Evolutionary conservation across 176 grass and related monocot genomes (phyloP), one percentile per base, ranked within the genome.

Genomic region (Oryza longistaminata): DNA sequence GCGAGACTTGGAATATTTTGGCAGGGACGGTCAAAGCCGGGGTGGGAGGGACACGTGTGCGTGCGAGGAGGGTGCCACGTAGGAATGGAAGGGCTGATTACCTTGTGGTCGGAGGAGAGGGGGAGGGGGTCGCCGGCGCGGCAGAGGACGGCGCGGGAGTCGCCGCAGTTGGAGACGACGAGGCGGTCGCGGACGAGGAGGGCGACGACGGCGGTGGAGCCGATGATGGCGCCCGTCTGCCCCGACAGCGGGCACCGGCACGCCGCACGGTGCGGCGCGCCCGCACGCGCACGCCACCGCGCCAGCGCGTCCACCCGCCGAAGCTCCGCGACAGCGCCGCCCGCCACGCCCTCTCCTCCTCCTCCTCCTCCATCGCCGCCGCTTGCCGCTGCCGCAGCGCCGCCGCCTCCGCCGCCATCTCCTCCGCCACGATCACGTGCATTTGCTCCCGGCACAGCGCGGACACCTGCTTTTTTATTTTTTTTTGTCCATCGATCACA

Each of bases 101-200:
- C 96, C 96, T 98, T 98, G 73, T 98, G 96, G 82, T 98, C 96
- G 21, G 4, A 6, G 76, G 96, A 95, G 82, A 98, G 93, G 65
- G 91, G 85, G 33, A 92, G 29, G 13, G 82, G 31, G 2, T 61
- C 2, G 45, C 73, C 96, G 4, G 62, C 87, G 2, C 91, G 96
- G 66, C 88, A 89, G 65, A 97, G 89, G 13, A 97, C 91, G 24
- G 92, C 95, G 39, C 95, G 86, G 0, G 95, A 97, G 83, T 97
- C 95, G 31, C 95, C 95, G 81, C 90, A 93, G 92, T 97, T 97
- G 84, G 92, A 90, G 2, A 97, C 82, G 35, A 97, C 21, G 45
- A 97, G 0, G 43, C 82, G 82, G 52, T 76, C 81, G 22, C 80
- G 77, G 45, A 82, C 80, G 35, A 98, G 81, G 6, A 98, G 13